Conservation (phyloP, 257 asterid species). For the Nicotiana undulata region DNA sequence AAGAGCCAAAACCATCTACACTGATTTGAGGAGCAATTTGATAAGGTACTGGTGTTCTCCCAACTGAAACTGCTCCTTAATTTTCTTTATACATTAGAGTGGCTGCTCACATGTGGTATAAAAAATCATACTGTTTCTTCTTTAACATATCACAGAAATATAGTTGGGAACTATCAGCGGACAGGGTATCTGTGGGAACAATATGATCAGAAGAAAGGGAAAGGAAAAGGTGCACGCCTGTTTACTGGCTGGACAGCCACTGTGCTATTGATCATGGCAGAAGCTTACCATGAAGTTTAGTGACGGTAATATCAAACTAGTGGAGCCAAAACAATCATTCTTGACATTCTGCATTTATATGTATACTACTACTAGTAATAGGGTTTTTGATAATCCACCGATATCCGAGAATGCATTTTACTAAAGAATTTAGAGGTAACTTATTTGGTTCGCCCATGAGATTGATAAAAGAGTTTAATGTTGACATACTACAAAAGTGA, state of each 20-base stretch:
- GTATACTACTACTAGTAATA: not conserved
- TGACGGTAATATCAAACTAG: not conserved
- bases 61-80: not conserved
- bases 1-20: slow-evolving; percentile 55
- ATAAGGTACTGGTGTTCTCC: slow-evolving; percentile 43
- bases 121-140: not conserved
- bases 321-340: not conserved
- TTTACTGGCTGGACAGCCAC: slow-evolving; percentile 95
- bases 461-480: not conserved
- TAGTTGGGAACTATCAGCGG: slow-evolving; percentile 55
- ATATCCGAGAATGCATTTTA: not conserved
- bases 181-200: slow-evolving; percentile 94
- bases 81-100: not conserved
- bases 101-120: not conserved
- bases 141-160: slow-evolving; percentile 48
- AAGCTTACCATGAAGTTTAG: slow-evolving; percentile 56
- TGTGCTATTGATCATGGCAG: slow-evolving; percentile 79
- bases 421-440: not conserved
- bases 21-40: slow-evolving; percentile 77
- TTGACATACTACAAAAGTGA: not conserved
- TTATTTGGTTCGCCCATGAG: not conserved
- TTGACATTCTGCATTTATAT: not conserved
- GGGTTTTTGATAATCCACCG: not conserved
- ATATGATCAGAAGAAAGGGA: slow-evolving; percentile 83
- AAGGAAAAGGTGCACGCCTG: slow-evolving; percentile 83